Conservation (phyloP, 805 yeast genomes). For the Tetrapisispora arboricola region DNA sequence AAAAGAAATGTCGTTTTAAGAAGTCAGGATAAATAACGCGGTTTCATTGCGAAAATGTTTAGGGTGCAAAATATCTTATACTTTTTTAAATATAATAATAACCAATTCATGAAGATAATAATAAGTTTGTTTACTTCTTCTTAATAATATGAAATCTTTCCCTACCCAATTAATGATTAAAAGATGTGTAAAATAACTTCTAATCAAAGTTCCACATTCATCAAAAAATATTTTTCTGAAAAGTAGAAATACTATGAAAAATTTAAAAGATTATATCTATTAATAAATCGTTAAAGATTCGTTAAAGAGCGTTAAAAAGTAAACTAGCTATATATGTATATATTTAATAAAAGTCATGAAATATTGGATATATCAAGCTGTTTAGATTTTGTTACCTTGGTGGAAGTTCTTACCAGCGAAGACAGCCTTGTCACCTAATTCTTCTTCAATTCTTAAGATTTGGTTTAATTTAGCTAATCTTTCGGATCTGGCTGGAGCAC, state of each 20-base stretch:
- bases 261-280: conserved; percentile 10
- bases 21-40: too few species aligned
- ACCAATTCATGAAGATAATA: too few species aligned
- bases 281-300: conserved; percentile 12
- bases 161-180: too few species aligned
- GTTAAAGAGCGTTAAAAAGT: conserved; percentile 5
- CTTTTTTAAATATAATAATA: too few species aligned
- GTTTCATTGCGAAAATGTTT: too few species aligned
- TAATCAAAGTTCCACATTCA: not conserved
- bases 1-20: too few species aligned
- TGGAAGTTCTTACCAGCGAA: conserved; percentile 93
- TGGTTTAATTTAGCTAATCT: conserved; percentile 99
- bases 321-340: conserved; percentile 6
- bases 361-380: conserved; percentile 5
- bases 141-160: too few species aligned
- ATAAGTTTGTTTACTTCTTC: too few species aligned
- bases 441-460: conserved; percentile 97
- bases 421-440: conserved; percentile 93
- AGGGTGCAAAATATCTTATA: too few species aligned
- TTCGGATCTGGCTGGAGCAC: conserved; percentile 99
- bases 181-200: too few species aligned
- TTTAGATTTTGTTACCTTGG: conserved; percentile 34
- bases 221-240: not conserved
- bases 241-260: not conserved
- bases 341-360: conserved; percentile 4